phyloP scores from a whole-genome alignment of 345 rosid genomes.

The Punica granatum region DNA sequence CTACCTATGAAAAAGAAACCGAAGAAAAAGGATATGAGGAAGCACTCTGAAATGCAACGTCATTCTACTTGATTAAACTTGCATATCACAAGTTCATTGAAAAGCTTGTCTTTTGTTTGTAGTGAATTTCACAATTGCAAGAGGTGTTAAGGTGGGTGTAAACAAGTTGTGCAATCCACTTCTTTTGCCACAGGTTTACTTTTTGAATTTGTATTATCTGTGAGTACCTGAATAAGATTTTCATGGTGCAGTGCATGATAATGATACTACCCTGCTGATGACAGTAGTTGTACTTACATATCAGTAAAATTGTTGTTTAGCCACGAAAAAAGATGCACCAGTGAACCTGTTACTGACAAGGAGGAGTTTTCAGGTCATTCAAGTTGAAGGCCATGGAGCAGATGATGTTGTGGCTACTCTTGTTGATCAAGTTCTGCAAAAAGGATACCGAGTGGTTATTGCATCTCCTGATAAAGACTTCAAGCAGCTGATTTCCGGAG shows the following conservation, averaged over 20 bases:
- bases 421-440: conserved; percentile 52
- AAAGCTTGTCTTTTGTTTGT: background rate
- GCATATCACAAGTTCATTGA: background rate
- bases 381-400: conserved; percentile 75
- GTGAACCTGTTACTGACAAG: conserved; percentile 4
- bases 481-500: conserved; percentile 85
- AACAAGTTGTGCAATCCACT: background rate
- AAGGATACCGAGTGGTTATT: conserved; percentile 56
- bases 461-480: conserved; percentile 98
- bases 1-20: background rate
- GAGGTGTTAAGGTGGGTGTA: background rate
- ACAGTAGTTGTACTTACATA: background rate
- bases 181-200: too few species aligned
- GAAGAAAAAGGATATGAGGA: background rate
- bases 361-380: conserved; percentile 49
- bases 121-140: background rate
- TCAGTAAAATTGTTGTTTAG: background rate
- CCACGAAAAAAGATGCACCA: background rate
- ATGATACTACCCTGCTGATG: background rate
- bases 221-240: background rate
- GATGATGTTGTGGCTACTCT: conserved; percentile 91
- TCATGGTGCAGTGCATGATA: background rate
- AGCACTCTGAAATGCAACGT: background rate
- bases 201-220: background rate
- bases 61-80: background rate